These are phyloP conservation scores for Naumovozyma castellii DNA, from an alignment of 805 yeast genomes.

Conservation along the genomic window DNA sequence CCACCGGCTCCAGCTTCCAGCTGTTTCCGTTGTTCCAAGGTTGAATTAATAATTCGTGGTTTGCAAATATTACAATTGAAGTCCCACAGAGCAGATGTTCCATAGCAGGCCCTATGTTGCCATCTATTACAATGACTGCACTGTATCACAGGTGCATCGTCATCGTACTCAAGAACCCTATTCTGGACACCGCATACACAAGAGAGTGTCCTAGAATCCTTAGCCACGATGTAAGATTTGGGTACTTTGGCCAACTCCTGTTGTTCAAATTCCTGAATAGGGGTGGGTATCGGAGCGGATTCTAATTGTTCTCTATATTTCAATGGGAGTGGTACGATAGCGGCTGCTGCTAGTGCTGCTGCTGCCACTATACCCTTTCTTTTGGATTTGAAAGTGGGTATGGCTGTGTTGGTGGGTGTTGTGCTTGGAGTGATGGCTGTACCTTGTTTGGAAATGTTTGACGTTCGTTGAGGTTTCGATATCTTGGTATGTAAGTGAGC, in stretches of 20 bases:
- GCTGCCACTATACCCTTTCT: constrained; percentile 47
- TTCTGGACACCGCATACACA: constrained; percentile 66
- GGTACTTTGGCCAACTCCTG: constrained; percentile 24
- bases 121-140: constrained; percentile 87
- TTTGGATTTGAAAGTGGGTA: too few species aligned
- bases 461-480: too few species aligned
- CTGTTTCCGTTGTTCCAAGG: constrained; percentile 36
- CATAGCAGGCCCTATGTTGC: constrained; percentile 90
- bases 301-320: not conserved
- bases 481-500: too few species aligned
- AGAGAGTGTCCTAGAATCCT: constrained; percentile 76
- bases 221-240: constrained; percentile 49
- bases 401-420: too few species aligned
- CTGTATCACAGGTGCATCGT: constrained; percentile 87
- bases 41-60: constrained; percentile 35
- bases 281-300: constrained; percentile 1
- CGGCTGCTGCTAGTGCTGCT: constrained; percentile 76
- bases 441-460: too few species aligned
- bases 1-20: constrained; percentile 16
- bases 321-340: constrained; percentile 61
- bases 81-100: constrained; percentile 44
- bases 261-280: constrained; percentile 5
- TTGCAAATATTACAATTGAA: constrained; percentile 71
- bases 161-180: constrained; percentile 36
- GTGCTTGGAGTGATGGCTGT: too few species aligned